A percentile compares a stretch with the other conserved stretches of the same genome.
phyloP scores from a whole-genome alignment of 1,284 basidiomycete genomes.

The Athelia sp. region DNA sequence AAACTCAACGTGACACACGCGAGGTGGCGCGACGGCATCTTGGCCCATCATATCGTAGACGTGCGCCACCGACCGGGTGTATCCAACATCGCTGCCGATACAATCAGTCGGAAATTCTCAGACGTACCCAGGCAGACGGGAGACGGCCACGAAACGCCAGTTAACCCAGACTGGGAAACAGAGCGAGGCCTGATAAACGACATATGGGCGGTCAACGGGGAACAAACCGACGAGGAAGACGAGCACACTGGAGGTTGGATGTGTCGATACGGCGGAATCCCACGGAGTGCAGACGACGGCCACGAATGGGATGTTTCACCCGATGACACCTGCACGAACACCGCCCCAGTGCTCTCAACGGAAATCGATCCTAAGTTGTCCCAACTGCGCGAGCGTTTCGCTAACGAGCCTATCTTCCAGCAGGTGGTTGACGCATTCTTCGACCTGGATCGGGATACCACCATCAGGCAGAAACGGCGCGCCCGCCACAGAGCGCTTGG shows the following conservation, averaged over 20 bases:
- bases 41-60: neutral
- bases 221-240: neutral
- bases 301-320: neutral
- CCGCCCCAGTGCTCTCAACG: neutral
- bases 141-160: slow-evolving; percentile 28
- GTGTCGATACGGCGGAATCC: too few species aligned
- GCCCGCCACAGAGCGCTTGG: too few species aligned
- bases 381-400: slow-evolving; percentile 6
- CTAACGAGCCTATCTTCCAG: slow-evolving; percentile 18
- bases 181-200: slow-evolving; percentile 23
- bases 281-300: neutral
- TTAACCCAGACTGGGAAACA: slow-evolving; percentile 25
- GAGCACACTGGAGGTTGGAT: neutral
- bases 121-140: slow-evolving; percentile 9
- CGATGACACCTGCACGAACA: neutral
- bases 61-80: neutral
- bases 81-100: slow-evolving; percentile 13
- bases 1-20: slow-evolving; percentile 5
- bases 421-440: slow-evolving; percentile 23
- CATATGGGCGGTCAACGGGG: slow-evolving; percentile 16
- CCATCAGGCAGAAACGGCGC: too few species aligned
- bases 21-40: neutral
- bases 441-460: neutral
- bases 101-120: slow-evolving; percentile 16
- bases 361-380: neutral